Evolutionary conservation across 331 rosid genomes (phyloP).

Genomic region (Quercus lobata): DNA sequence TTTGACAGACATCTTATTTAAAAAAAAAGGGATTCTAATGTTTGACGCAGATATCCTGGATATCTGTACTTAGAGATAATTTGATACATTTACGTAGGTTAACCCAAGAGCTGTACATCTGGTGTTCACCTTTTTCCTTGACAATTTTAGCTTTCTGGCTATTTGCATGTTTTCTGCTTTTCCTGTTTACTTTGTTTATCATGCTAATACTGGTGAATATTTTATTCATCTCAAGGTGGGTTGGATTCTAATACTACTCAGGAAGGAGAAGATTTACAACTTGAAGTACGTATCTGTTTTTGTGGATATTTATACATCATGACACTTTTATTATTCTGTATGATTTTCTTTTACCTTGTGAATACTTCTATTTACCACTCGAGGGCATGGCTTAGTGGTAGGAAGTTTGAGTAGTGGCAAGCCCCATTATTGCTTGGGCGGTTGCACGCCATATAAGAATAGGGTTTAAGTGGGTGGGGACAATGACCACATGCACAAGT

Average conservation of each 20-base stretch:
- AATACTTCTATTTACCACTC: background rate
- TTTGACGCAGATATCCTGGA: background rate
- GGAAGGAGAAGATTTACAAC: slow-evolving; percentile 54
- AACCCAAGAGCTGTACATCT: background rate
- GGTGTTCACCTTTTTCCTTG: slow-evolving; percentile 1
- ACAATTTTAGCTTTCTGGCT: slow-evolving; percentile 1
- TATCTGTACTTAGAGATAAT: background rate
- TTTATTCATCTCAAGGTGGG: slow-evolving; percentile 42
- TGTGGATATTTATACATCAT: slow-evolving; percentile 23
- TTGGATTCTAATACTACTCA: slow-evolving; percentile 49
- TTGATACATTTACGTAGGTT: background rate
- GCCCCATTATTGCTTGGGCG: too few species aligned
- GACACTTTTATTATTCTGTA: slow-evolving; percentile 12
- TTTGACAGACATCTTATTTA: background rate
- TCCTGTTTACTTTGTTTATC: slow-evolving; percentile 8
- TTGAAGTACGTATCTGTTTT: slow-evolving; percentile 64
- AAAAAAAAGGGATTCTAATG: background rate
- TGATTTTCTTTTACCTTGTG: background rate
- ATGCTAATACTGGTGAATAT: slow-evolving; percentile 34
- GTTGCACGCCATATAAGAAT: too few species aligned
- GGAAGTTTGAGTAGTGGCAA: too few species aligned
- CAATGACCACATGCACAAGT: too few species aligned
- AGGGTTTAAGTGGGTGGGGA: too few species aligned
- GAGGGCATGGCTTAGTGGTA: too few species aligned
- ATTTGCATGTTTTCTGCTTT: background rate